A percentile compares a stretch with the other conserved stretches of the same genome.
phyloP scores from a whole-genome alignment of 352 stramenopile genomes.

The Stephanocyclus meneghinianus region DNA sequence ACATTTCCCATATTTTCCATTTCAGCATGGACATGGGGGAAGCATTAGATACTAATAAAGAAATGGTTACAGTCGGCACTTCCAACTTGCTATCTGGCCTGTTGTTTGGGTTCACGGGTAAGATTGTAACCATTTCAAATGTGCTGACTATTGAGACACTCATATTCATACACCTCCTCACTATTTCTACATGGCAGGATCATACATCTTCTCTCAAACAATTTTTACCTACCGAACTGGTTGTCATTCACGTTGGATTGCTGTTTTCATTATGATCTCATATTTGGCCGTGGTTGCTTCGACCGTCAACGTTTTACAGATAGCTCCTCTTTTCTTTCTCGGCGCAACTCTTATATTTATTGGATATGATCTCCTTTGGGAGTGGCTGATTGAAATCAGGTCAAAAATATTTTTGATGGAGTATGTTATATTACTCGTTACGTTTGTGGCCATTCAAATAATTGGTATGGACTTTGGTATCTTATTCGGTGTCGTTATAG shows the following conservation, averaged over 20 bases:
- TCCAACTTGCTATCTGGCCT: conserved; percentile 88
- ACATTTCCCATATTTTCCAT: conserved; percentile 80
- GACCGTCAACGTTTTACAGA: conserved; percentile 69
- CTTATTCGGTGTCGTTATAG: conserved; percentile 53
- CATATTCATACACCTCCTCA: background rate
- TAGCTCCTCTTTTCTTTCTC: conserved; percentile 74
- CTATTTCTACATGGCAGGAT: conserved; percentile 73
- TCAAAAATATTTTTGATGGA: conserved; percentile 52
- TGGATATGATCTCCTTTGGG: conserved; percentile 69
- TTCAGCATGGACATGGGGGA: conserved; percentile 90
- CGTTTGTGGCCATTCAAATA: conserved; percentile 59
- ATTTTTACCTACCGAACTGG: conserved; percentile 90
- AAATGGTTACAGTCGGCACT: conserved; percentile 87
- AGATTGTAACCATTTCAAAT: conserved; percentile 1
- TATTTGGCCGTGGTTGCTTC: conserved; percentile 57
- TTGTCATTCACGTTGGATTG: conserved; percentile 87
- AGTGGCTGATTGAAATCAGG: conserved; percentile 63
- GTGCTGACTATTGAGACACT: background rate
- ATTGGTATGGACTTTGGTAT: conserved; percentile 61
- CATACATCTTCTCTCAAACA: conserved; percentile 93
- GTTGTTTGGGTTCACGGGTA: conserved; percentile 84
- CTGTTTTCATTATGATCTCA: conserved; percentile 82
- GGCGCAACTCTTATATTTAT: conserved; percentile 78
- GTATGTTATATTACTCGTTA: conserved; percentile 41
- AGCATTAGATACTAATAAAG: conserved; percentile 88